phyloP scores from a whole-genome alignment of 768 basidiomycete genomes.

The Mycena epipterygia region DNA sequence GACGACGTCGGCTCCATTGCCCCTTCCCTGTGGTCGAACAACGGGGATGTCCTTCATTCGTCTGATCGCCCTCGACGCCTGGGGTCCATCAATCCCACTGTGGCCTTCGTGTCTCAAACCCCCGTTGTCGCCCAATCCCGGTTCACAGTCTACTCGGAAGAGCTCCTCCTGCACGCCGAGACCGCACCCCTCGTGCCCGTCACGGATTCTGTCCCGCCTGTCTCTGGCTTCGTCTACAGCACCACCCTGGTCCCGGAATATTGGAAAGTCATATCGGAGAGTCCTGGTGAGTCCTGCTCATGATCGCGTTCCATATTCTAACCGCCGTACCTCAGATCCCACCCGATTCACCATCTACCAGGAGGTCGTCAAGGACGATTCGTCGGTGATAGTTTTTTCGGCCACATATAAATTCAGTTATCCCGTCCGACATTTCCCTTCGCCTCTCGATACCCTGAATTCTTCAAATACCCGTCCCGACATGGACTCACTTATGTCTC shows the following conservation, averaged over 20 bases:
- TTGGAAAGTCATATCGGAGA: slow-evolving; percentile 72
- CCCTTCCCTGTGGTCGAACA: slow-evolving; percentile 30
- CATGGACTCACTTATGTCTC: slow-evolving; percentile 10
- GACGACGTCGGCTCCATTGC: slow-evolving; percentile 24
- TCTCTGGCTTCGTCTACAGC: slow-evolving; percentile 64
- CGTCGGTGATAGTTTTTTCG: slow-evolving; percentile 60
- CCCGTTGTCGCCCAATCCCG: slow-evolving; percentile 65
- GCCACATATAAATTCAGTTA: slow-evolving; percentile 72
- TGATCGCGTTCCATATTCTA: slow-evolving; percentile 7
- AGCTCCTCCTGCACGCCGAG: slow-evolving; percentile 66
- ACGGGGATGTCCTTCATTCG: slow-evolving; percentile 48
- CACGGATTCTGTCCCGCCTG: slow-evolving; percentile 41
- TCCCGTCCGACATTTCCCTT: slow-evolving; percentile 35
- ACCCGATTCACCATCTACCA: slow-evolving; percentile 77
- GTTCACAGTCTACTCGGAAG: slow-evolving; percentile 68
- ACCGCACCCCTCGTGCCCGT: slow-evolving; percentile 50
- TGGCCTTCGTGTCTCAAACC: slow-evolving; percentile 70
- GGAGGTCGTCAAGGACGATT: slow-evolving; percentile 62
- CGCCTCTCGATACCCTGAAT: slow-evolving; percentile 31
- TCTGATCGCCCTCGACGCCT: slow-evolving; percentile 68
- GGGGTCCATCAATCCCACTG: slow-evolving; percentile 72
- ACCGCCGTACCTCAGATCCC: slow-evolving; percentile 64
- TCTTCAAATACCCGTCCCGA: slow-evolving; percentile 16
- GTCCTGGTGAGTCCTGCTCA: slow-evolving; percentile 58
- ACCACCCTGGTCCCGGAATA: slow-evolving; percentile 73